A percentile compares a stretch with the other conserved stretches of the same genome.
phyloP scores from a whole-genome alignment of 1,139 yeast genomes.

The Arxiozyma heterogenica region DNA sequence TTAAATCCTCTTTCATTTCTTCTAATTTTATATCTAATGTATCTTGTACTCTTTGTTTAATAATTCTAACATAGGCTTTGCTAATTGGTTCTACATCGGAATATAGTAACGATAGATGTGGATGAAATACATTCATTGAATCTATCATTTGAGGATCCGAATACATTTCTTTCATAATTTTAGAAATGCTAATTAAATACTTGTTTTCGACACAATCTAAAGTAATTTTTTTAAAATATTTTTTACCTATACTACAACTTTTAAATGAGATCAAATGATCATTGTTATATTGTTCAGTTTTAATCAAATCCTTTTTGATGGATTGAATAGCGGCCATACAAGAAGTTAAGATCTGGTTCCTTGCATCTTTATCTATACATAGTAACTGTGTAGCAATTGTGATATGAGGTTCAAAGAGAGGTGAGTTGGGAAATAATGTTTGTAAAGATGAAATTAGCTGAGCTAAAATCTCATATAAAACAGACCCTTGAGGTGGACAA shows the following conservation, averaged over 20 bases:
- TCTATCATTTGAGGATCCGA: constrained; percentile 31
- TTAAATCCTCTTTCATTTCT: constrained; percentile 19
- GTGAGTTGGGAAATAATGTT: constrained; percentile 63
- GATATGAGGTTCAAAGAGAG: constrained; percentile 64
- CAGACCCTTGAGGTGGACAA: constrained; percentile 52
- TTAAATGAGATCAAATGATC: constrained; percentile 32
- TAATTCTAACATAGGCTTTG: constrained; percentile 58
- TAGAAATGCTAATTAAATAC: constrained; percentile 55
- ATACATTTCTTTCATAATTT: constrained; percentile 61
- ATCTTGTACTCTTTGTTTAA: constrained; percentile 62
- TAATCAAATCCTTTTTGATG: constrained; percentile 11
- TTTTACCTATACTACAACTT: constrained; percentile 32
- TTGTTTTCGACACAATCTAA: constrained; percentile 49
- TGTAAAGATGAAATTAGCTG: constrained; percentile 56
- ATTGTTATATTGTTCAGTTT: constrained; percentile 1
- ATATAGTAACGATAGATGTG: constrained; percentile 68
- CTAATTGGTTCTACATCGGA: constrained; percentile 60
- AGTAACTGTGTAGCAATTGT: constrained; percentile 58
- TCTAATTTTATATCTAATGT: constrained; percentile 46
- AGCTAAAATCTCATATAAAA: constrained; percentile 47
- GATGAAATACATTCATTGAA: constrained; percentile 43
- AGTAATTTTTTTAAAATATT: constrained; percentile 55
- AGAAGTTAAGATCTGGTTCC: constrained; percentile 52
- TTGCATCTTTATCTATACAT: constrained; percentile 45
- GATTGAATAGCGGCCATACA: constrained; percentile 56